Base-by-base conservation (phyloP, 495 filamentous ascomycete species). In the Lasiosphaeria ovina region DNA sequence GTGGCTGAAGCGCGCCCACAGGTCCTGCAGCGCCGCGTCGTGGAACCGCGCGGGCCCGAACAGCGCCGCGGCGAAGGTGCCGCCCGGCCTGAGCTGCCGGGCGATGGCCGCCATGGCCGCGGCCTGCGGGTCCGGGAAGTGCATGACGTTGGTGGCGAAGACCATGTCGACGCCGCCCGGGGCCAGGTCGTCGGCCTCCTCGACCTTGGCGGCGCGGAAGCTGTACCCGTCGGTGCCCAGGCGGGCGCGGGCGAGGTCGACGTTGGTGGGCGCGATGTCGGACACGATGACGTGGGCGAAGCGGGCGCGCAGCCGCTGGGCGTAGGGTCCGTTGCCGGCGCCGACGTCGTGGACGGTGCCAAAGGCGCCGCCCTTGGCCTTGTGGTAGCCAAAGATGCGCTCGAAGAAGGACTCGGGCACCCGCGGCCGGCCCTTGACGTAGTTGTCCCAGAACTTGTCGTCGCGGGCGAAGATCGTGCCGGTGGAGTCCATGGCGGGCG, bases 241-340 rank as follows among this genome's bases (percentile, higher is more conserved):
- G 35, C 33, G 53, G 34, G 34, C 10, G 6, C 31, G 31, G 34
- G 53, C 53, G 34, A 55, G 53, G 34, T 9, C 31, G 6, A 55
- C 35, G 35, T 55, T 55, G 8, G 8, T 11, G 53, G 33, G 34
- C 10, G 42, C 53, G 35, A 55, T 55, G 53, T 55, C 53, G 6
- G 53, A 55, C 6, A 55, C 53, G 53, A 55, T 55, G 53, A 55
- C 53, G 53, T 55, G 31, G 3, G 8, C 6, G 35, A 55, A 55
- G 34, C 17, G 33, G 10, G 33, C 10, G 53, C 53, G 53, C 8
- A 55, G 53, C 34, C 31, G 34, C 6, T 9, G 10, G 12, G 53
- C 35, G 53, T 55, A 55, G 34, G 35, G 34, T 7, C 53, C 53
- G 53, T 55, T 55, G 34, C 53, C 53, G 33, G 53, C 53, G 34